These are phyloP conservation scores for Lotmaria passim DNA, from an alignment of 208 protist genomes.

Conservation along the genomic window DNA sequence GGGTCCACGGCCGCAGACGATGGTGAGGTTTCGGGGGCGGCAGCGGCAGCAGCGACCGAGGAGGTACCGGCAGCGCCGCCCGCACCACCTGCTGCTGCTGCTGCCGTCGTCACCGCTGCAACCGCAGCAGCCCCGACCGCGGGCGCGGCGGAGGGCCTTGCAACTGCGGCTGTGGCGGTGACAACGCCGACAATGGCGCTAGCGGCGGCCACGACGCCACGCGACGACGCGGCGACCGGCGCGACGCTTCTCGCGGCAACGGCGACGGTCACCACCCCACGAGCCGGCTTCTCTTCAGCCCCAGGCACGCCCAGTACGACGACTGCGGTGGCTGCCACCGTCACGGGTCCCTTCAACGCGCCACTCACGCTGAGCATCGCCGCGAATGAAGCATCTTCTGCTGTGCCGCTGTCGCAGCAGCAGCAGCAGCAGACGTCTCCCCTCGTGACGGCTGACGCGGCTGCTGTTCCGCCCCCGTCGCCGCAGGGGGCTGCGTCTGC, in stretches of 20 bases:
- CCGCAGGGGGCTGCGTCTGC: background rate
- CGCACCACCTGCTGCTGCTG: slow-evolving; percentile 1
- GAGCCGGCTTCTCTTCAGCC: slow-evolving; percentile 3
- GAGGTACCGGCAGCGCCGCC: background rate
- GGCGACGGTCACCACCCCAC: slow-evolving; percentile 4
- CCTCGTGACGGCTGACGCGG: slow-evolving; percentile 1
- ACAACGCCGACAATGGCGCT: background rate
- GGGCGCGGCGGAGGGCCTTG: background rate
- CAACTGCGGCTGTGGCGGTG: slow-evolving; percentile 7
- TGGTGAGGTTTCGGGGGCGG: background rate
- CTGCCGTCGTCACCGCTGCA: slow-evolving; percentile 4
- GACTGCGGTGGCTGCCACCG: background rate
- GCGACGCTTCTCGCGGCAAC: background rate
- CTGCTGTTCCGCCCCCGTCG: background rate
- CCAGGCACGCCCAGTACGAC: slow-evolving; percentile 18
- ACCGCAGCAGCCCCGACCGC: slow-evolving; percentile 1
- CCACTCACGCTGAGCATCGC: background rate
- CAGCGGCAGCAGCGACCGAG: background rate
- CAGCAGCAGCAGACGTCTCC: background rate
- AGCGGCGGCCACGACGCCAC: slow-evolving; percentile 10
- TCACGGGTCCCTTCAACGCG: background rate
- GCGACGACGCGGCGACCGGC: background rate
- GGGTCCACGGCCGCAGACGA: slow-evolving; percentile 9
- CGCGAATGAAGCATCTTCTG: background rate
- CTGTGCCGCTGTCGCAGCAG: background rate